A percentile compares a stretch with the other conserved stretches of the same genome.
phyloP scores from a whole-genome alignment of 805 yeast genomes.

The Wickerhamiella dianesei region DNA sequence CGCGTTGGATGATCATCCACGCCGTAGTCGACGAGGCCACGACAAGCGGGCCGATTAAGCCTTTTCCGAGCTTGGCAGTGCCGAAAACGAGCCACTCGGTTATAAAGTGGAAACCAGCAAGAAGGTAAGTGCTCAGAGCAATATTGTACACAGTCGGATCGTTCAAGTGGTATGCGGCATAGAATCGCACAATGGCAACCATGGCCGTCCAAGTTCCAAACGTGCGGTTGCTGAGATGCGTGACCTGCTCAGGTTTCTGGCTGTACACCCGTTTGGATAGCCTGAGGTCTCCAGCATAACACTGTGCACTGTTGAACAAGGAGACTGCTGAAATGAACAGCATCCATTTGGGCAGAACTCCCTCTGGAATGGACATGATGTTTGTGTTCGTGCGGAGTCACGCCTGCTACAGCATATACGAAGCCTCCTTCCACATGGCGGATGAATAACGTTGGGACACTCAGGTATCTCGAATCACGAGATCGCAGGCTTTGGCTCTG shows the following conservation, averaged over 20 bases:
- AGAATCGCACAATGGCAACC: conserved; percentile 69
- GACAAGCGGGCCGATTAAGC: conserved; percentile 76
- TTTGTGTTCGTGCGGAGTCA: no score
- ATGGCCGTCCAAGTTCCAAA: conserved; percentile 97
- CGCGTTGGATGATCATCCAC: conserved; percentile 72
- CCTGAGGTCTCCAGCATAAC: conserved; percentile 59
- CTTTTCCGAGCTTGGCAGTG: conserved; percentile 76
- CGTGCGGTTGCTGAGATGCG: conserved; percentile 72
- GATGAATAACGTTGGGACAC: no score
- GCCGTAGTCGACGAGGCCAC: conserved; percentile 58
- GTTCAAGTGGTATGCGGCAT: conserved; percentile 67
- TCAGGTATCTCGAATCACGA: no score
- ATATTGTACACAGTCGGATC: conserved; percentile 63
- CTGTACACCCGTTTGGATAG: conserved; percentile 74
- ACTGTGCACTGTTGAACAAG: conserved; percentile 76
- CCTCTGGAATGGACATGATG: conserved; percentile 22
- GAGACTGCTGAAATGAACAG: conserved; percentile 80
- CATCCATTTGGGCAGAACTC: conserved; percentile 63
- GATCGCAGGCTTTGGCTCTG: no score
- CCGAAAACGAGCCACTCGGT: conserved; percentile 68
- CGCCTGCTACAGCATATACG: no score
- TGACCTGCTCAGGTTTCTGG: conserved; percentile 43
- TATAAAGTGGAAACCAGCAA: conserved; percentile 76
- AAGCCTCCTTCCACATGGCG: no score
- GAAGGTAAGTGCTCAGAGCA: conserved; percentile 62